These are phyloP conservation scores for Lecanosticta acicola DNA, from an alignment of 2,329 filamentous ascomycete species.

Conservation along the genomic window DNA sequence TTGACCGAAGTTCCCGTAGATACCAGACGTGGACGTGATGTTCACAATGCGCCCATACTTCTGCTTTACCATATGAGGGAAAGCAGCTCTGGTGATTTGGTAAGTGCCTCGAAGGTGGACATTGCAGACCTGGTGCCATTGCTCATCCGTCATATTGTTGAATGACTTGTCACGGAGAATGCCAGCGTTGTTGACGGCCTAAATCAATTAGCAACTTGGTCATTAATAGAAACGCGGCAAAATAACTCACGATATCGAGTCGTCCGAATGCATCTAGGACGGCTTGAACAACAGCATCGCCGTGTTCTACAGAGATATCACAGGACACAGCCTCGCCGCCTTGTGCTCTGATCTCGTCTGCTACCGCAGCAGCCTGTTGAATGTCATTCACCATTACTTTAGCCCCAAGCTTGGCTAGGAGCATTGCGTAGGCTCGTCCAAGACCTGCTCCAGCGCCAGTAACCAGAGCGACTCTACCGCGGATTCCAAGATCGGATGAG, in stretches of 20 bases:
- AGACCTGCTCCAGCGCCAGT: slow-evolving; percentile 86
- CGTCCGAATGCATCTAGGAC: slow-evolving; percentile 89
- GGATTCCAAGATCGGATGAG: slow-evolving; percentile 91
- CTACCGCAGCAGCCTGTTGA: slow-evolving; percentile 78
- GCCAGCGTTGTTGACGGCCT: slow-evolving; percentile 81
- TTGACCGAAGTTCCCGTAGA: slow-evolving; percentile 97
- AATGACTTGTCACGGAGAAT: slow-evolving; percentile 97
- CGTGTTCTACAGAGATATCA: slow-evolving; percentile 87
- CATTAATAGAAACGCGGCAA: not conserved
- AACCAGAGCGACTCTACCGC: slow-evolving; percentile 74
- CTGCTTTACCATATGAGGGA: slow-evolving; percentile 94
- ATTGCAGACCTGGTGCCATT: slow-evolving; percentile 85
- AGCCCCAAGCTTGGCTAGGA: slow-evolving; percentile 75
- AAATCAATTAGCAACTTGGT: not conserved
- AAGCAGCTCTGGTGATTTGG: slow-evolving; percentile 92
- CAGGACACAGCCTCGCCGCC: slow-evolving; percentile 86
- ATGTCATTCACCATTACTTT: slow-evolving; percentile 90
- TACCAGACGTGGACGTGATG: slow-evolving; percentile 90
- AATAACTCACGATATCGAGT: slow-evolving; percentile 66
- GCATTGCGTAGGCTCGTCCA: slow-evolving; percentile 80
- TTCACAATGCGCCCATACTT: slow-evolving; percentile 96
- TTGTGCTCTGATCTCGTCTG: slow-evolving; percentile 80
- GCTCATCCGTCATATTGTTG: slow-evolving; percentile 85
- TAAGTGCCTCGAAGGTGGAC: slow-evolving; percentile 91
- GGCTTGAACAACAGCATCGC: slow-evolving; percentile 79